phyloP scores from a whole-genome alignment of 2,329 filamentous ascomycete genomes.

The Verticillium zaregamsianum region DNA sequence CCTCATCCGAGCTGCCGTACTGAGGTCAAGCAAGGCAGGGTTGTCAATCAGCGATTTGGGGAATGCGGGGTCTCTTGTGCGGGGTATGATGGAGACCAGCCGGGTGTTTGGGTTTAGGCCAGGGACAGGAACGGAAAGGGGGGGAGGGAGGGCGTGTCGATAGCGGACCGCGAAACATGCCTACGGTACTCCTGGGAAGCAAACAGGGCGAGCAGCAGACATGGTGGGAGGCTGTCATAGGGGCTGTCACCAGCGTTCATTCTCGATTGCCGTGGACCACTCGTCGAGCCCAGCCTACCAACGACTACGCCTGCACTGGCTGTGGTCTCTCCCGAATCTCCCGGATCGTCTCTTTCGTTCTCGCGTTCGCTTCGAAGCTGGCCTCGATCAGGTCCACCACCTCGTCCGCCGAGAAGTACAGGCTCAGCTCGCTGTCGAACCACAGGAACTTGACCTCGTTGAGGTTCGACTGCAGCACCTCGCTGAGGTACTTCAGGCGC shows the following conservation, averaged over 20 bases:
- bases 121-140: not conserved
- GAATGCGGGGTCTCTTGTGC: not conserved
- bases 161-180: not conserved
- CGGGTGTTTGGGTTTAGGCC: not conserved
- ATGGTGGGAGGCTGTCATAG: not conserved
- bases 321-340: conserved; percentile 52
- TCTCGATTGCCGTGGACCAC: not conserved
- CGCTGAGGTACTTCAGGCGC: conserved; percentile 58
- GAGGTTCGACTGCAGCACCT: conserved; percentile 63
- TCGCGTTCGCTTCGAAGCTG: conserved; percentile 60
- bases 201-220: conserved; percentile 1
- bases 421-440: conserved; percentile 61
- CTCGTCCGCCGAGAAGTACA: conserved; percentile 58
- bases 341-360: conserved; percentile 52
- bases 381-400: conserved; percentile 58
- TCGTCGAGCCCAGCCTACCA: too few species aligned
- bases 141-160: conserved; percentile 5
- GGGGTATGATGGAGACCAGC: not conserved
- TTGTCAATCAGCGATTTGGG: not conserved
- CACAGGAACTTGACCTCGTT: conserved; percentile 60
- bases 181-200: not conserved
- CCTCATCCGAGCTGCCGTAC: too few species aligned
- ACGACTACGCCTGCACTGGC: conserved; percentile 22
- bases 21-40: too few species aligned
- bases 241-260: not conserved